Conservation (phyloP, 352 stramenopile genomes). For the Globisporangium orthogonon region DNA sequence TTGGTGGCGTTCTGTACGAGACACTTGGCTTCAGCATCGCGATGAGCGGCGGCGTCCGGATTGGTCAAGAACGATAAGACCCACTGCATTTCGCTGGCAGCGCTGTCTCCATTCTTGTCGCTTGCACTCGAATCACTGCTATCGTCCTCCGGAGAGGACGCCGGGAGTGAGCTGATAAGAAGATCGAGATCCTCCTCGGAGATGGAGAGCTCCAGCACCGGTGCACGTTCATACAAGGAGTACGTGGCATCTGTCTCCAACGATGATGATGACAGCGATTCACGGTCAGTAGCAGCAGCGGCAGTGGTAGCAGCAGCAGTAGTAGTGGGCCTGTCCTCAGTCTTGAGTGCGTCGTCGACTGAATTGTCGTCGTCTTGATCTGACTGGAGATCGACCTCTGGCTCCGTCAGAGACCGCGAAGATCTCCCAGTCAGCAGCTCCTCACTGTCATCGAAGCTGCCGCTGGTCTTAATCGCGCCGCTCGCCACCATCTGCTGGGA, state of each 20-base stretch:
- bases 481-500: slow-evolving; percentile 7
- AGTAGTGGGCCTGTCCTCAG: background rate
- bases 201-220: slow-evolving; percentile 47
- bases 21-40: slow-evolving; percentile 52
- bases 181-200: slow-evolving; percentile 50
- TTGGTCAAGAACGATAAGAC: slow-evolving; percentile 57
- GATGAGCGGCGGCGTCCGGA: slow-evolving; percentile 31
- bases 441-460: background rate
- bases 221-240: slow-evolving; percentile 11
- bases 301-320: background rate
- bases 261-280: background rate
- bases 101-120: slow-evolving; percentile 11
- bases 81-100: slow-evolving; percentile 63
- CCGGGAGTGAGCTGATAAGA: slow-evolving; percentile 35
- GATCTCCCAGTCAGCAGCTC: slow-evolving; percentile 3
- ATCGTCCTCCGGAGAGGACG: background rate
- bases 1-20: slow-evolving; percentile 29
- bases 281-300: background rate
- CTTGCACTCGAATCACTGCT: background rate
- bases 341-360: background rate
- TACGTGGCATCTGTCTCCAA: slow-evolving; percentile 1
- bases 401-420: background rate
- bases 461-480: background rate
- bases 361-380: background rate
- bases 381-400: background rate